These are phyloP conservation scores for Cryptococcus deneoformans DNA, from an alignment of 1,284 basidiomycete genomes.

Conservation along the genomic window DNA sequence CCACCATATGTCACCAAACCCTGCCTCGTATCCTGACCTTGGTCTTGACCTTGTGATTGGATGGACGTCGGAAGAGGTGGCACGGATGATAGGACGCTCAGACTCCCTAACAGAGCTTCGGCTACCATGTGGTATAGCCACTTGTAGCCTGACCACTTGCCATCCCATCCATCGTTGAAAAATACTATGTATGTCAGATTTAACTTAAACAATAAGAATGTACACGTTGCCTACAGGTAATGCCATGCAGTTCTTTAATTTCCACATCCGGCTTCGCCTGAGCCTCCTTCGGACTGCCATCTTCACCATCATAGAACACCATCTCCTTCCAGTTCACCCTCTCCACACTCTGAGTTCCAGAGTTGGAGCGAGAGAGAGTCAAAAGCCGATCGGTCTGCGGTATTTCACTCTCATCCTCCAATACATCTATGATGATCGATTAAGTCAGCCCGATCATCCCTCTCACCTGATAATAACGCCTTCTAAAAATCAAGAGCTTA, in stretches of 20 bases:
- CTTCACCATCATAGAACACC: not conserved
- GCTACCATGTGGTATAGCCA: constrained; percentile 10
- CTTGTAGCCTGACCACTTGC: constrained; percentile 10
- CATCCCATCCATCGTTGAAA: constrained; percentile 8
- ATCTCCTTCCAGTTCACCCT: not conserved
- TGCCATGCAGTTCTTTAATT: not conserved
- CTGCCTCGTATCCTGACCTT: not conserved
- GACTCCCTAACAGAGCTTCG: constrained; percentile 4
- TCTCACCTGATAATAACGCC: not conserved
- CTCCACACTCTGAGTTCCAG: not conserved
- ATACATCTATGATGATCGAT: not conserved
- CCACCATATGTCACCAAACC: not conserved
- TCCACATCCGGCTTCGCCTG: not conserved
- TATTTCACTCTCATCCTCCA: not conserved
- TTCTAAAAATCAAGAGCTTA: not conserved
- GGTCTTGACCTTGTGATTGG: not conserved
- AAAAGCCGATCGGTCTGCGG: not conserved
- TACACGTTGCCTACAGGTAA: not conserved
- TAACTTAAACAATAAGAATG: not conserved
- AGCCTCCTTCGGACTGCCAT: no score
- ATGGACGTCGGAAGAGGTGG: not conserved
- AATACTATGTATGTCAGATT: not conserved
- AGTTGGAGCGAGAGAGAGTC: not conserved
- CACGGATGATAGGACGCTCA: constrained; percentile 6
- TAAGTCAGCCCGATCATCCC: not conserved